Evolutionary conservation across 768 basidiomycete species (phyloP).

Genomic region (Imleria badia): DNA sequence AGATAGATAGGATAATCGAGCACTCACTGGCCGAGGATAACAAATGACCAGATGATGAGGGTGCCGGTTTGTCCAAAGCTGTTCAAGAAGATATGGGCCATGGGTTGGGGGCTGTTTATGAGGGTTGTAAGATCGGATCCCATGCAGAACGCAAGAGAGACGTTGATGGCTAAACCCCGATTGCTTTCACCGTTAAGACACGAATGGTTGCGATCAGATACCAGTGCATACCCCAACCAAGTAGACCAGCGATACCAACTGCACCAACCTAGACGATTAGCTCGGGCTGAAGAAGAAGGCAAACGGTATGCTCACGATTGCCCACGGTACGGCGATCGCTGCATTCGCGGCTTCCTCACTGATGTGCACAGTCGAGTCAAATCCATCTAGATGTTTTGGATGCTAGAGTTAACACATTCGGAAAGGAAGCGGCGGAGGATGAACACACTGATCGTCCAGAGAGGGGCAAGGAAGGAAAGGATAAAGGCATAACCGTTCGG

Average conservation of each 20-base stretch:
- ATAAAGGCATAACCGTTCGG: slow-evolving; percentile 49
- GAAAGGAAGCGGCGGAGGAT: neutral
- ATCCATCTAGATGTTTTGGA: slow-evolving; percentile 31
- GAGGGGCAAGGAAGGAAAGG: slow-evolving; percentile 48
- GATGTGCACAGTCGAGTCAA: slow-evolving; percentile 54
- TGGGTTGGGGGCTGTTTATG: slow-evolving; percentile 42
- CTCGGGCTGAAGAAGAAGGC: neutral
- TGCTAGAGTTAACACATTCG: neutral
- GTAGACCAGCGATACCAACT: slow-evolving; percentile 43
- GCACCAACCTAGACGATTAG: slow-evolving; percentile 31
- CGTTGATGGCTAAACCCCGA: slow-evolving; percentile 41
- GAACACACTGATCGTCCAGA: slow-evolving; percentile 45
- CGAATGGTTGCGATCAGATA: neutral
- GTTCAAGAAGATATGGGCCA: slow-evolving; percentile 44
- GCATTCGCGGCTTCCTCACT: slow-evolving; percentile 58
- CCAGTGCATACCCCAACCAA: slow-evolving; percentile 42
- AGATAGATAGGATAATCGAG: neutral
- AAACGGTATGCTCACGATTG: slow-evolving; percentile 40
- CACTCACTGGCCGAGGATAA: slow-evolving; percentile 48
- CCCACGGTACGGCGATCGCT: slow-evolving; percentile 54
- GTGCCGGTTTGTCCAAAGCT: slow-evolving; percentile 45
- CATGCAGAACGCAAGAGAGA: slow-evolving; percentile 60
- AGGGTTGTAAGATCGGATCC: slow-evolving; percentile 48
- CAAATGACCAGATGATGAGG: slow-evolving; percentile 52
- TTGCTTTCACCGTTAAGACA: neutral